Conservation (phyloP, 2,329 filamentous ascomycete species). For the Sphaceloma murrayae region DNA sequence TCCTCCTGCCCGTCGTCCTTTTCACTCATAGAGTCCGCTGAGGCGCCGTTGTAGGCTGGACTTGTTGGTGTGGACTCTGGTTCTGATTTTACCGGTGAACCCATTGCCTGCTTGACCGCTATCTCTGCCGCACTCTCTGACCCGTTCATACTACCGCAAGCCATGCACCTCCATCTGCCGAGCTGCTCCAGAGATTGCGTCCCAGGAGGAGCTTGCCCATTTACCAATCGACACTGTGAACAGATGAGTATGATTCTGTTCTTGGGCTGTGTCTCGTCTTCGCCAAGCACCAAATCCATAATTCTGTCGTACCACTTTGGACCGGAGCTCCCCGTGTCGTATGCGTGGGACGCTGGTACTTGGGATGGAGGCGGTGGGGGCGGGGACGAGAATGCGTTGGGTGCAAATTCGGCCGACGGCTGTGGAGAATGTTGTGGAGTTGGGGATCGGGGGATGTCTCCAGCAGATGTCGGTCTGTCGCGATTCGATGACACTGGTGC, state of each 20-base stretch:
- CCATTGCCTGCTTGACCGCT: slow-evolving; percentile 55
- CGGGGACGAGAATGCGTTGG: slow-evolving; percentile 53
- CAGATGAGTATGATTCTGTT: slow-evolving; percentile 88
- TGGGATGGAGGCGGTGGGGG: slow-evolving; percentile 22
- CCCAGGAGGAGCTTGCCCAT: slow-evolving; percentile 89
- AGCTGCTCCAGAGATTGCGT: slow-evolving; percentile 67
- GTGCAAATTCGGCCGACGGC: slow-evolving; percentile 57
- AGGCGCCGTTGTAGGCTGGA: slow-evolving; percentile 22
- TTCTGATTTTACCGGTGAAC: slow-evolving; percentile 16
- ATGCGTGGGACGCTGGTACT: slow-evolving; percentile 22
- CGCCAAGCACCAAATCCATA: slow-evolving; percentile 81
- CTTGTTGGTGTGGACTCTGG: slow-evolving; percentile 17
- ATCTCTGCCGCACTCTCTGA: slow-evolving; percentile 65
- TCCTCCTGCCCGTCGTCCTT: slow-evolving; percentile 20
- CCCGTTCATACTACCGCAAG: slow-evolving; percentile 75
- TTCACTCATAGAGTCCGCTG: slow-evolving; percentile 23
- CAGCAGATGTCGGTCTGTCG: slow-evolving; percentile 43
- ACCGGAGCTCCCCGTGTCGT: slow-evolving; percentile 19
- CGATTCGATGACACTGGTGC: slow-evolving; percentile 34
- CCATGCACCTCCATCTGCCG: slow-evolving; percentile 78
- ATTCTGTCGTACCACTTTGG: slow-evolving; percentile 88
- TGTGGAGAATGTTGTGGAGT: slow-evolving; percentile 13
- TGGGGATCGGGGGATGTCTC: not conserved
- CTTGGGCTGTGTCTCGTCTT: slow-evolving; percentile 86
- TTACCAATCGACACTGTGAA: slow-evolving; percentile 71